Conservation (phyloP, 176 grass and related monocot species). For the Oryza glaberrima region DNA sequence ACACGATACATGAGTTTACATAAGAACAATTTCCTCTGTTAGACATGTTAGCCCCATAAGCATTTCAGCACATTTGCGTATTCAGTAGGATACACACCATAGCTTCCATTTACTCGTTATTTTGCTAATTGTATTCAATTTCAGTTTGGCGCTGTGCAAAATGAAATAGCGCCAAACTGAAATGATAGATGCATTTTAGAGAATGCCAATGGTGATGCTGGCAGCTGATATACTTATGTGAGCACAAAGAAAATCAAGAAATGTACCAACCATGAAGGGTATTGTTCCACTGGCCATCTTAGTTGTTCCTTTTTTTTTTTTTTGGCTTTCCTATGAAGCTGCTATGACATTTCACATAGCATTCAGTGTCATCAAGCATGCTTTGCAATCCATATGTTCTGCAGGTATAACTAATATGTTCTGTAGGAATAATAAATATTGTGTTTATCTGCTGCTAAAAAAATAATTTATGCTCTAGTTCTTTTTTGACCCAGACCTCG, state of each 20-base stretch:
- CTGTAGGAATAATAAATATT: no score
- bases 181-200: constrained; percentile 87
- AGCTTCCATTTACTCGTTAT: not conserved
- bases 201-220: constrained; percentile 96
- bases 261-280: constrained; percentile 82
- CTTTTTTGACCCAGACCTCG: no score
- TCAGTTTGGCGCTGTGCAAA: constrained; percentile 53
- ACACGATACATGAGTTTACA: not conserved
- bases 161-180: constrained; percentile 37
- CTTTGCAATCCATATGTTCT: constrained; percentile 24
- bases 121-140: constrained; percentile 30
- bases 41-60: not conserved
- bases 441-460: no score
- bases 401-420: constrained; percentile 85
- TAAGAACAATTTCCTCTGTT: not conserved
- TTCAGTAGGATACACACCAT: not conserved
- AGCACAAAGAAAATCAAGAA: constrained; percentile 94
- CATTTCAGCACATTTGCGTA: constrained; percentile 11
- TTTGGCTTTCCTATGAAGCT: not conserved
- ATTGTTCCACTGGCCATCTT: constrained; percentile 31
- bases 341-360: constrained; percentile 20
- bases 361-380: constrained; percentile 15
- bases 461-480: no score
- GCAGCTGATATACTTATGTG: constrained; percentile 80
- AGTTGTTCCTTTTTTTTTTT: not conserved